Evolutionary conservation across 192 early-diverging fungal species (phyloP).

Genomic region (Jimgerdemannia lactiflua): DNA sequence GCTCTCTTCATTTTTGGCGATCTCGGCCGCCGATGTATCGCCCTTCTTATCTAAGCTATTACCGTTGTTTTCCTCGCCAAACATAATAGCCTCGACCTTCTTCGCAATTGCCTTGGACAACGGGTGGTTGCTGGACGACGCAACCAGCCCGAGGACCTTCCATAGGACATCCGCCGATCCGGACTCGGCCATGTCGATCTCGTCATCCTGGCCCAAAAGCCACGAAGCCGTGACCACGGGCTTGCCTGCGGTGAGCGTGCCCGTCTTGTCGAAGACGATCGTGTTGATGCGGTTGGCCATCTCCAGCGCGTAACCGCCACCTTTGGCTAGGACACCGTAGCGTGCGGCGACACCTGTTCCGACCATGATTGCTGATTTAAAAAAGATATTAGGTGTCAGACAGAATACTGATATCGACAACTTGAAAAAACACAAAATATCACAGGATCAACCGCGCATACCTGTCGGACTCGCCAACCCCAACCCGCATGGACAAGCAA

Average conservation of each 20-base stretch:
- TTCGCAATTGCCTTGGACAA: slow-evolving; percentile 58
- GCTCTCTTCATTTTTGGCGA: background rate
- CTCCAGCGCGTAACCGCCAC: slow-evolving; percentile 74
- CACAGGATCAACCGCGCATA: background rate
- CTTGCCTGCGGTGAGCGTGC: slow-evolving; percentile 71
- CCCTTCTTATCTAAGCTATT: background rate
- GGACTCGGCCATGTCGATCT: background rate
- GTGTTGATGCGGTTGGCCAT: slow-evolving; percentile 53
- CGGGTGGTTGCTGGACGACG: slow-evolving; percentile 66
- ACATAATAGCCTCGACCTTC: slow-evolving; percentile 14
- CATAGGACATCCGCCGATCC: slow-evolving; percentile 24
- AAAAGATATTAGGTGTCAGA: background rate
- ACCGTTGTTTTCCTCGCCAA: slow-evolving; percentile 3
- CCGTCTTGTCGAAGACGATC: slow-evolving; percentile 87
- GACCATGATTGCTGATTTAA: slow-evolving; percentile 59
- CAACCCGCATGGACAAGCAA: slow-evolving; percentile 72
- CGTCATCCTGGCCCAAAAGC: slow-evolving; percentile 9
- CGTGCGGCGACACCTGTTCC: slow-evolving; percentile 67
- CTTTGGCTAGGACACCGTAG: slow-evolving; percentile 65
- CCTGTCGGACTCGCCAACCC: slow-evolving; percentile 65
- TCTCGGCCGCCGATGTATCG: background rate
- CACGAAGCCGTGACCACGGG: slow-evolving; percentile 47
- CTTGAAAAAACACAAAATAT: background rate
- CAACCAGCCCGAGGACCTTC: slow-evolving; percentile 26
- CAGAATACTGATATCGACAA: background rate